These are phyloP conservation scores for Penicillium tannophilum DNA, from an alignment of 495 filamentous ascomycete species.

Conservation along the genomic window DNA sequence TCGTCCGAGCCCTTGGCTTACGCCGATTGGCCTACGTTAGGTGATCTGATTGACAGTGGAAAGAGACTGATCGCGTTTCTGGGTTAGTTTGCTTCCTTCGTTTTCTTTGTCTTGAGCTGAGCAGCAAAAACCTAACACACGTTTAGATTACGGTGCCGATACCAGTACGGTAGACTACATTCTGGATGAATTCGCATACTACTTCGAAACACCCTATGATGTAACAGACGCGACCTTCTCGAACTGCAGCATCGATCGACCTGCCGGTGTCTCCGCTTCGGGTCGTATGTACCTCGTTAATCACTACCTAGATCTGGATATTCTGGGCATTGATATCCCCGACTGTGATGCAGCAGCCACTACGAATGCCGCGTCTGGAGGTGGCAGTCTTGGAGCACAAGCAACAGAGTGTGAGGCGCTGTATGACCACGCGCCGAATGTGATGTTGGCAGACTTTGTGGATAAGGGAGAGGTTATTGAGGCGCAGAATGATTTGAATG, in stretches of 20 bases:
- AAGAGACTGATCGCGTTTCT: conserved; percentile 66
- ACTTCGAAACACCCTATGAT: conserved; percentile 73
- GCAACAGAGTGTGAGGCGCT: conserved; percentile 50
- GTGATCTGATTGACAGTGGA: conserved; percentile 58
- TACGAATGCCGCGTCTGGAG: conserved; percentile 58
- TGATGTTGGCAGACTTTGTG: conserved; percentile 69
- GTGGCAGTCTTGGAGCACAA: conserved; percentile 62
- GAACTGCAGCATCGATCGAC: conserved; percentile 65
- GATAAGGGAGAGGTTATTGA: conserved; percentile 61
- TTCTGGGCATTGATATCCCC: conserved; percentile 56
- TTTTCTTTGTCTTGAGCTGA: neutral
- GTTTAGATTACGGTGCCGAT: conserved; percentile 50
- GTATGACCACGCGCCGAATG: conserved; percentile 59
- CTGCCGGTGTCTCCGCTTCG: conserved; percentile 44
- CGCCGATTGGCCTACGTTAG: conserved; percentile 64
- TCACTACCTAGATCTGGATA: conserved; percentile 46
- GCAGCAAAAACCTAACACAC: neutral
- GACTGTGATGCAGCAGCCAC: conserved; percentile 51
- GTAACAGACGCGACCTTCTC: conserved; percentile 51
- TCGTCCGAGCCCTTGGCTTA: conserved; percentile 32
- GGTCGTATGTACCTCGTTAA: conserved; percentile 60
- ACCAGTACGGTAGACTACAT: conserved; percentile 58
- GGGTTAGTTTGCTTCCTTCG: conserved; percentile 31
- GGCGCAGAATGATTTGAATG: conserved; percentile 61
- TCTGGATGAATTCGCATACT: conserved; percentile 67